Evolutionary conservation across 176 grass and related monocot species (phyloP), one percentile per base, ranked within the genome.

Genomic region (Urochloa ruziziensis): DNA sequence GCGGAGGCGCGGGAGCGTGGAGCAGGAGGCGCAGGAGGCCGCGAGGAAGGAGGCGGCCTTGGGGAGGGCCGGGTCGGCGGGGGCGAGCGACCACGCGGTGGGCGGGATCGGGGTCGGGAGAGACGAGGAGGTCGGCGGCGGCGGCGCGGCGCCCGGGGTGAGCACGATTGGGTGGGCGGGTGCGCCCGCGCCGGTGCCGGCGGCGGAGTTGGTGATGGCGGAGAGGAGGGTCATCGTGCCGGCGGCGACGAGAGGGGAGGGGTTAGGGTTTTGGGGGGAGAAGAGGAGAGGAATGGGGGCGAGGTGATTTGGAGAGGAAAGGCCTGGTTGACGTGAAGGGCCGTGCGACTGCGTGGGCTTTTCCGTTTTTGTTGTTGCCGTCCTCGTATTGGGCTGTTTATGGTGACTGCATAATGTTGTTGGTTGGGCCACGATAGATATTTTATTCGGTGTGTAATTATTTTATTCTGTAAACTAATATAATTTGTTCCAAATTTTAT

Each of bases 201-300:
- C 0, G 18, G 63, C 1, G 24, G 84, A 15, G 62, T 25, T 77
- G 39, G 56, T 81, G 78, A 98, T 90, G 70, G 81, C 74, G 66
- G 84, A 92, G 21, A 98, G 84, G 42, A 98, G 88, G 3, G 92
- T 70, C 95, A 98, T 98, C 37, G 81, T 36, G 81, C 63, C 82
- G 80, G 80, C 63, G 71, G 16, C 23, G 78, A 36, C 23, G 75
- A 46, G 29, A 32, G 6, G 10, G 23, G 51, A 51, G 73, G 79
- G 79, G 29, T 88, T 95, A 90, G 93, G 93, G 93, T 82, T 94
- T 88, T 60, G 52, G 27, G 13, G 6, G 63, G 43, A 29, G 14
- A 67, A 46, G 30, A 39, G 1, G 2, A 10, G 40, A 11, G 18
- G 27, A 47, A 30, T 30, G 24, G 5, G 54, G 32, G 6, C 9